A percentile compares a stretch with the other conserved stretches of the same genome.
Conservation (phyloP, 1,139 yeast species). For the Pichia sp. region DNA sequence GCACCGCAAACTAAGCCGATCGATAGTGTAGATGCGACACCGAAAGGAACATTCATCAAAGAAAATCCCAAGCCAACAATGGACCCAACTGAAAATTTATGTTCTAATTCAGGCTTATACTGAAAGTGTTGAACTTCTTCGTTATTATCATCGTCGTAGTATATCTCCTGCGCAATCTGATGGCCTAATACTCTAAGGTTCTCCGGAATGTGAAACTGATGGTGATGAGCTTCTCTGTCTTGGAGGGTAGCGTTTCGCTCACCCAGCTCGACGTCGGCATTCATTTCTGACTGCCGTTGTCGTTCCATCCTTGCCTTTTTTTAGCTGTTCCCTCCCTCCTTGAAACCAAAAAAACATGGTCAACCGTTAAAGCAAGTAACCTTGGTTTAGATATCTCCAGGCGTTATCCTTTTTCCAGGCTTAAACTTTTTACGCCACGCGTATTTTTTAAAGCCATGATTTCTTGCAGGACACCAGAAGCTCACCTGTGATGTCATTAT, state of each 20-base stretch:
- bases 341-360: too few relatives aligned
- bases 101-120: conserved; percentile 63
- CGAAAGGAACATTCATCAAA: conserved; percentile 75
- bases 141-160: conserved; percentile 42
- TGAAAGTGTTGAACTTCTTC: conserved; percentile 66
- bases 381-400: not conserved
- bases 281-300: not conserved
- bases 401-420: not conserved
- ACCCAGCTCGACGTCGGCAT: not conserved
- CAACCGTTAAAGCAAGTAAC: not conserved
- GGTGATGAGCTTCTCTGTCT: not conserved
- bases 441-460: not conserved
- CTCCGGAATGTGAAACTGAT: conserved; percentile 16
- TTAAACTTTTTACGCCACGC: not conserved
- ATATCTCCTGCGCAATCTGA: conserved; percentile 27
- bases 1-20: conserved; percentile 71
- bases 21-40: conserved; percentile 65
- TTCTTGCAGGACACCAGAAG: not conserved
- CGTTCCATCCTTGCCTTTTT: not conserved
- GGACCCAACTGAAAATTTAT: conserved; percentile 61
- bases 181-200: conserved; percentile 21
- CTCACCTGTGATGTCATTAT: not conserved
- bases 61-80: conserved; percentile 73
- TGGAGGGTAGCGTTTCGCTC: not conserved
- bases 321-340: too few relatives aligned